Evolutionary conservation across 2,329 filamentous ascomycete genomes (phyloP), one percentile per base, ranked within the genome.

Genomic region (Penicillium sclerotigenum): DNA sequence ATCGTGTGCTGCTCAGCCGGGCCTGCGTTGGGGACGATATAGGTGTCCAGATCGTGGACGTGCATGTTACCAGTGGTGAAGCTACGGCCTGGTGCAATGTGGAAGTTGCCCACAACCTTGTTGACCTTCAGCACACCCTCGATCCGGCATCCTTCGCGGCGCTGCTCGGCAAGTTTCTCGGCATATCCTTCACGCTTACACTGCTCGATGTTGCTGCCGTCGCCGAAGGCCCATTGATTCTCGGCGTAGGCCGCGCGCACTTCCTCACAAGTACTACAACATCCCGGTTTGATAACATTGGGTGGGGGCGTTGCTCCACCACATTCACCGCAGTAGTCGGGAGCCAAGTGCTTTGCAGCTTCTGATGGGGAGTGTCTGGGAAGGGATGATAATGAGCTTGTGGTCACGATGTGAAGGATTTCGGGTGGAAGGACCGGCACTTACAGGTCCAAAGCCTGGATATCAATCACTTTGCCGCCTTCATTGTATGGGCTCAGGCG

Each of bases 81-180:
- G 73, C 88, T 93, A 76, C 93, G 90, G 67, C 94, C 94, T 1
- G 94, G 94, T 1, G 95, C 94, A 67, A 99, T 88, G 76, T 99
- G 94, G 83, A 99, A 99, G 80, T 99, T 99, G 54, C 94, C 94
- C 52, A 99, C 84, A 26, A 99, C 94, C 79, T 99, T 99, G 82
- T 99, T 99, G 64, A 99, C 95, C 46, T 90, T 89, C 65, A 99
- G 84, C 37, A 86, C 85, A 57, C 94, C 94, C 74, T 97, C 91
- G 62, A 99, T 89, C 48, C 94, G 90, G 77, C 94, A 99, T 57
- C 94, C 94, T 77, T 99, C 95, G 49, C 87, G 84, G 54, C 92
- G 85, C 78, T 97, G 93, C 60, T 85, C 86, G 70, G 96, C 90
- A 57, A 99, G 81, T 66, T 87, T 88, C 75, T 97, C 90, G 59